Evolutionary conservation across 148 eudicot species (phyloP).

Genomic region (Polygonum aviculare): DNA sequence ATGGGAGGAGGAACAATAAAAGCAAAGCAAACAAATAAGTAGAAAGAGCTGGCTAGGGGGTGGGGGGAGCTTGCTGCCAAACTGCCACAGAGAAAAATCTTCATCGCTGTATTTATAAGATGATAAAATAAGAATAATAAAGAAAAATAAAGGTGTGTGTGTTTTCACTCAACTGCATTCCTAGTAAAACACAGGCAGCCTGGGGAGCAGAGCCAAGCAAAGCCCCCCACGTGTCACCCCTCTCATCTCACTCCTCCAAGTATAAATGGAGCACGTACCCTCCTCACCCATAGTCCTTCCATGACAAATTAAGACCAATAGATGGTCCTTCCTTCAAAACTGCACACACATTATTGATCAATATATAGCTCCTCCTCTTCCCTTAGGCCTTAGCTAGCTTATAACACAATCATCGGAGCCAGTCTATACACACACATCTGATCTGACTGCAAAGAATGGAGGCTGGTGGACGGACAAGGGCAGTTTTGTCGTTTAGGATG

Average conservation of each 20-base stretch:
- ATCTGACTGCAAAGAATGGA: constrained; percentile 11
- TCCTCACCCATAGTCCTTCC: constrained; percentile 3
- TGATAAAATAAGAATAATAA: no score
- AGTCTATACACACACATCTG: not conserved
- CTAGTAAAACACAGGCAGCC: constrained; percentile 3
- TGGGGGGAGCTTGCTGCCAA: not conserved
- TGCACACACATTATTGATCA: no score
- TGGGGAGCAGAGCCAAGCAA: constrained; percentile 22
- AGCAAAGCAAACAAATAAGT: constrained; percentile 13
- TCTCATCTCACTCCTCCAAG: constrained; percentile 6
- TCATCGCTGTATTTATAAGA: no score
- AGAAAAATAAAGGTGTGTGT: not conserved
- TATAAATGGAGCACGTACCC: not conserved
- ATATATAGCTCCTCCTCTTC: constrained; percentile 2
- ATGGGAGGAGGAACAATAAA: no score
- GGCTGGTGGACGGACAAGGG: constrained; percentile 13
- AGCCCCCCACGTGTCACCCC: constrained; percentile 33
- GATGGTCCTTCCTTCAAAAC: not conserved
- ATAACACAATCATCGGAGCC: no score
- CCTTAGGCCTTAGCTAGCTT: no score
- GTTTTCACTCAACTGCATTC: not conserved
- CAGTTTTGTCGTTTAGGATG: not conserved
- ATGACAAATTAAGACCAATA: not conserved
- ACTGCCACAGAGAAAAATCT: constrained; percentile 17
- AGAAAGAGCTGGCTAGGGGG: constrained; percentile 1